Evolutionary conservation across 108 stramenopile genomes (phyloP).

Genomic region (Conticribra weissflogii): DNA sequence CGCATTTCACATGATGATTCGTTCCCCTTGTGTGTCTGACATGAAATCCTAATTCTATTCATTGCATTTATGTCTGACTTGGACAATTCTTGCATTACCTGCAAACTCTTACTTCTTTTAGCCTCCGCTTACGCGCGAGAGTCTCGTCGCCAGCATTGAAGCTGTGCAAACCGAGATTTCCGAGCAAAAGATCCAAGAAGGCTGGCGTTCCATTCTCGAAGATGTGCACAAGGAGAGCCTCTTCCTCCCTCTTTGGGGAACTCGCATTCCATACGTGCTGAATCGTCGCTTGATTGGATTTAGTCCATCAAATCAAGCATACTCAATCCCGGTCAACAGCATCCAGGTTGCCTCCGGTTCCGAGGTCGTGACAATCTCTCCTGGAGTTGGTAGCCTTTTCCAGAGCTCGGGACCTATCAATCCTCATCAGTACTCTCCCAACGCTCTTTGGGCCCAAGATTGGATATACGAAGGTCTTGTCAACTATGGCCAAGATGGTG

Average conservation of each 20-base stretch:
- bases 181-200: conserved; percentile 5
- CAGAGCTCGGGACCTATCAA: conserved; percentile 50
- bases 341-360: conserved; percentile 45
- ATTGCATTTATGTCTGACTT: too few species aligned
- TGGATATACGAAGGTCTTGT: conserved; percentile 80
- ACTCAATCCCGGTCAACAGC: conserved; percentile 39
- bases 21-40: too few species aligned
- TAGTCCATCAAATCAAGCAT: conserved; percentile 43
- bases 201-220: conserved; percentile 58
- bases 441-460: conserved; percentile 53
- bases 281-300: conserved; percentile 62
- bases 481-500: conserved; percentile 60
- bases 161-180: conserved; percentile 39
- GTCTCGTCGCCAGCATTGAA: conserved; percentile 45
- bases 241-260: conserved; percentile 68
- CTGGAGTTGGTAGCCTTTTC: conserved; percentile 59
- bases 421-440: conserved; percentile 67
- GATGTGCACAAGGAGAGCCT: conserved; percentile 60
- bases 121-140: conserved; percentile 52
- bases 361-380: conserved; percentile 50
- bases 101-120: too few species aligned
- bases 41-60: too few species aligned
- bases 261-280: conserved; percentile 60
- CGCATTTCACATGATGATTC: too few species aligned
- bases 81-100: too few species aligned